Conservation (phyloP, 2,329 filamentous ascomycete species). For the Venturia effusa region DNA sequence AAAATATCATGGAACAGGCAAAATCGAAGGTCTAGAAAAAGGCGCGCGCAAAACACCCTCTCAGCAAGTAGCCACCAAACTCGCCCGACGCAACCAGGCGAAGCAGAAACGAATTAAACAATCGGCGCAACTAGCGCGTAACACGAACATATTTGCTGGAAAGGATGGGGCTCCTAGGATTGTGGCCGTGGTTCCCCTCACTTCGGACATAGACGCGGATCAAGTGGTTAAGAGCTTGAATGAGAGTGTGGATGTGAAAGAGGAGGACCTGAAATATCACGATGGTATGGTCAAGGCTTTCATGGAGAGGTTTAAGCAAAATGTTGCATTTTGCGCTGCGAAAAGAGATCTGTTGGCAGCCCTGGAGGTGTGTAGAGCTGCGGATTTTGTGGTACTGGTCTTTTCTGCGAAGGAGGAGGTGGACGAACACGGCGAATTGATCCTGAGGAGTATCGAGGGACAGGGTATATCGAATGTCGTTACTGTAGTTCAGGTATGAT, state of each 20-base stretch:
- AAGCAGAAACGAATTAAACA: conserved; percentile 82
- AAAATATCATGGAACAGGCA: conserved; percentile 44
- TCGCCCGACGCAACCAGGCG: conserved; percentile 88
- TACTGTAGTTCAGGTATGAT: conserved; percentile 55
- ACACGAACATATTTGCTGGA: conserved; percentile 73
- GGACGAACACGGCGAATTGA: conserved; percentile 71
- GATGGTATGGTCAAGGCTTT: conserved; percentile 49
- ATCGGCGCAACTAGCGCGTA: conserved; percentile 69
- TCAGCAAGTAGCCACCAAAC: conserved; percentile 94
- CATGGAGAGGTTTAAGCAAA: conserved; percentile 91
- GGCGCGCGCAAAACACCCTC: conserved; percentile 77
- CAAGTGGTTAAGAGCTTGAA: conserved; percentile 62
- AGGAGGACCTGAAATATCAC: conserved; percentile 16
- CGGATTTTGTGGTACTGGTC: conserved; percentile 84
- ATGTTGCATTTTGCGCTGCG: conserved; percentile 71
- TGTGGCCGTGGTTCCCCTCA: conserved; percentile 79
- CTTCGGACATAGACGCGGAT: conserved; percentile 56
- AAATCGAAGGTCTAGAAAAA: conserved; percentile 60
- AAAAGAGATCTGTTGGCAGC: conserved; percentile 64
- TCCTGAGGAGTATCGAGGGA: conserved; percentile 78
- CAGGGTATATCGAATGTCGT: conserved; percentile 93
- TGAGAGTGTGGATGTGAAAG: conserved; percentile 66
- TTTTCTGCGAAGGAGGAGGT: conserved; percentile 76
- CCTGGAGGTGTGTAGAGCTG: conserved; percentile 74
- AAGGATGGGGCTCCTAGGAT: conserved; percentile 78